phyloP scores from a whole-genome alignment of 164 flowering plant species.

The Sextonia rubra region DNA sequence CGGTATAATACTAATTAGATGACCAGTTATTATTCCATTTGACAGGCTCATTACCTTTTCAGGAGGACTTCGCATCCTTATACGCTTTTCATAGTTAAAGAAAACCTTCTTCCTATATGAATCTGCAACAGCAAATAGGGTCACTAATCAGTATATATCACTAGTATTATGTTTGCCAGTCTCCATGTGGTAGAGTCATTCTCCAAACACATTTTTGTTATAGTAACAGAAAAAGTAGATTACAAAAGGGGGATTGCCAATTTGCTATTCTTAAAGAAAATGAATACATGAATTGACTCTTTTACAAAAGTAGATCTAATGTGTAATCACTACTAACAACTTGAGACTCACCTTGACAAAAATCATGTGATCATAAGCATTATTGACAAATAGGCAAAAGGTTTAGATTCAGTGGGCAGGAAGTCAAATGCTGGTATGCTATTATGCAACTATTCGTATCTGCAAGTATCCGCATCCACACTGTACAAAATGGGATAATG shows the following conservation, averaged over 20 bases:
- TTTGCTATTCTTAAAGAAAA: neutral
- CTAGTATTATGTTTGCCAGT: neutral
- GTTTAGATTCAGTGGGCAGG: no score
- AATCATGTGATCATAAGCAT: no score
- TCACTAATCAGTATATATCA: neutral
- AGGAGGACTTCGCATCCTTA: slow-evolving; percentile 80
- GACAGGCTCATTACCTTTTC: slow-evolving; percentile 60
- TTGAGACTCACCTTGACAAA: no score
- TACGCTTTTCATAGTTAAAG: slow-evolving; percentile 93
- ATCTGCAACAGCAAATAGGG: slow-evolving; percentile 42
- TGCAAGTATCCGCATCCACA: no score
- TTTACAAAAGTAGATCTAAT: no score
- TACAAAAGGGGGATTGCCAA: no score
- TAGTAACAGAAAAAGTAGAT: neutral
- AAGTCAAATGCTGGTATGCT: no score
- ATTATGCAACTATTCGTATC: no score
- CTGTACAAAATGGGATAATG: no score
- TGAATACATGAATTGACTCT: no score
- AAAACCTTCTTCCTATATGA: slow-evolving; percentile 76
- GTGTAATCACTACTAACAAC: no score
- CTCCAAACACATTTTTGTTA: neutral
- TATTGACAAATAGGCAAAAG: no score
- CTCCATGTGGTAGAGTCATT: neutral
- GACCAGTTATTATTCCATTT: neutral
- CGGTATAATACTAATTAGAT: neutral